Base-by-base conservation (phyloP, 2,329 filamentous ascomycete species). In the Colletotrichum cereale region DNA sequence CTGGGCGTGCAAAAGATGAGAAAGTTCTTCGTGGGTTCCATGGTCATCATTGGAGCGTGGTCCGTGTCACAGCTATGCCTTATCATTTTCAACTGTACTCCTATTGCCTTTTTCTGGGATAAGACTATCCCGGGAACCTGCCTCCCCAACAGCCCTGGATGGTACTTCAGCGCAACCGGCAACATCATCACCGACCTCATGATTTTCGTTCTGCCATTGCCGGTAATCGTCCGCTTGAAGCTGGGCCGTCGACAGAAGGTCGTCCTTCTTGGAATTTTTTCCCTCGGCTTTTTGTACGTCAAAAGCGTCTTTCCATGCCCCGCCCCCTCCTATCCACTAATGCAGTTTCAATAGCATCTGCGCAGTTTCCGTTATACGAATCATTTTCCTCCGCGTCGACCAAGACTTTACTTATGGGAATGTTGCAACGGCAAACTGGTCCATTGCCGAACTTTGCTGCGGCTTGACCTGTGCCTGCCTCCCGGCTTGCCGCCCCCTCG, bases 21-120 rank as follows among this genome's bases (percentile, higher is more conserved):
- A 26, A 74, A 64, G n/a, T 53, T 79, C 55, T 79, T 78, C 53
- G 67, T 78, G 53, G 58, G 62, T 31, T 74, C 77, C 36, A 77
- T 77, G 53, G 36, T 79, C 24, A 18, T 79, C 14, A 73, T 80
- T 31, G 72, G 75, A 5, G 65, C 63, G 18, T 79, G 78, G 78
- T 75, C 76, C 18, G 42, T 77, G 14, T 75, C 75, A 2, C 77
- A 80, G 44, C 48, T 80, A 21, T 40, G 80, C 12, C 50, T 77
- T n/a, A 67, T 72, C 26, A 72, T 77, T 26, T 75, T 79, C 47
- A 68, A 72, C n/a, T 80, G 78, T 64, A 50, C 74, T 4, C 79
- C 78, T 16, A 74, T 79, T 7, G 55, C 74, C 21, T 73, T 67
- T 1, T 75, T 77, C 62, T 80, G 79, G 78, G 76, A 79, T 50